These are phyloP conservation scores for Ceratocystis colombiana DNA, from an alignment of 2,329 filamentous ascomycete species.

Conservation along the genomic window DNA sequence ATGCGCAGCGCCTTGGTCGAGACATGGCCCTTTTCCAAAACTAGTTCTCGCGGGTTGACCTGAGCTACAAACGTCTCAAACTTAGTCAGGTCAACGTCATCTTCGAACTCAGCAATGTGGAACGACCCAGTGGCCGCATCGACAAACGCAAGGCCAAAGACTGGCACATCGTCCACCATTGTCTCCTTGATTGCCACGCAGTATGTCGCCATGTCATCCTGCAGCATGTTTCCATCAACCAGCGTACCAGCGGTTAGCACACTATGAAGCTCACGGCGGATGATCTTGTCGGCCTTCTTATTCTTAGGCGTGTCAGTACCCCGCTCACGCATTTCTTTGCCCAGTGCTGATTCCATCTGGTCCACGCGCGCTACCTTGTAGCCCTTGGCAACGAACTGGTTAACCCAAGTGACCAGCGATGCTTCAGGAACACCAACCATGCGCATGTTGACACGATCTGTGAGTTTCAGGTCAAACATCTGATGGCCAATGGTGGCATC, in stretches of 20 bases:
- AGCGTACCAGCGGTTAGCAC: constrained; percentile 87
- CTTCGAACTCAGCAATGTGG: constrained; percentile 79
- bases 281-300: constrained; percentile 81
- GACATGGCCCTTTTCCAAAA: constrained; percentile 77
- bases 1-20: constrained; percentile 87
- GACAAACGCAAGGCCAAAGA: constrained; percentile 86
- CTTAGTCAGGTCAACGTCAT: constrained; percentile 87
- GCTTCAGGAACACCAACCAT: constrained; percentile 98
- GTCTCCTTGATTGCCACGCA: constrained; percentile 90
- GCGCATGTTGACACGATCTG: constrained; percentile 96
- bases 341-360: constrained; percentile 89
- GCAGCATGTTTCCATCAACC: constrained; percentile 91
- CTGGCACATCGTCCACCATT: constrained; percentile 60
- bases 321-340: constrained; percentile 97
- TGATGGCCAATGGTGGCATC: constrained; percentile 95
- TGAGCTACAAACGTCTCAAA: constrained; percentile 97
- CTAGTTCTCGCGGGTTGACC: constrained; percentile 73
- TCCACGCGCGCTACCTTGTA: constrained; percentile 96
- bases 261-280: constrained; percentile 78
- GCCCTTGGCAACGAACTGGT: constrained; percentile 95
- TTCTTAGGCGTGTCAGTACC: constrained; percentile 50
- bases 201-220: constrained; percentile 94
- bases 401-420: constrained; percentile 93
- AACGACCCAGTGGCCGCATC: constrained; percentile 96
- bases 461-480: constrained; percentile 93